Percentiles rank a stretch among this genome's conserved stretches.
phyloP scores from a whole-genome alignment of 2,329 filamentous ascomycete species.

The Aspergillus fijiensis region DNA sequence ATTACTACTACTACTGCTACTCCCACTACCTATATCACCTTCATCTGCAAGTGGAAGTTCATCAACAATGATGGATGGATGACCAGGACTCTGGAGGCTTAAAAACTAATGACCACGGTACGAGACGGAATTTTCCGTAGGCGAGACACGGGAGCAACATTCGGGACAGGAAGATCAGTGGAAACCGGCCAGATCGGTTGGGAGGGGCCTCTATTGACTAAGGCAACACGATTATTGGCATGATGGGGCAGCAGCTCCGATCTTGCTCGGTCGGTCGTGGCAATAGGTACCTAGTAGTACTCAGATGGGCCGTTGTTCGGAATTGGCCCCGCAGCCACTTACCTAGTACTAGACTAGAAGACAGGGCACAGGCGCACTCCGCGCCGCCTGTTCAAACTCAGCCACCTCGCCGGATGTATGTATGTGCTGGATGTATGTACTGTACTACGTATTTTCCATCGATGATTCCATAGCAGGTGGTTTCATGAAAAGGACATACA shows the following conservation, averaged over 20 bases:
- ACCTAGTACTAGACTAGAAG: too few species aligned
- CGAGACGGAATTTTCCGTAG: slow-evolving; percentile 19
- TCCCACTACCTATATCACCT: too few species aligned
- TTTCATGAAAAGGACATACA: too few species aligned
- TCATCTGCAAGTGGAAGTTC: too few species aligned
- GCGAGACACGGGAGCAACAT: slow-evolving; percentile 21
- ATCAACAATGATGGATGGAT: too few species aligned
- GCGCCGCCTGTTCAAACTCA: neutral
- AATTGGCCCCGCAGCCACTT: slow-evolving; percentile 1
- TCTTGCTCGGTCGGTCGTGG: slow-evolving; percentile 15
- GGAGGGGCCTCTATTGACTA: slow-evolving; percentile 11
- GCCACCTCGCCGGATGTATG: neutral
- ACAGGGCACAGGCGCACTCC: neutral
- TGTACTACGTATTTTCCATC: neutral
- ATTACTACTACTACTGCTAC: neutral
- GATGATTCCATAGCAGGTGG: neutral
- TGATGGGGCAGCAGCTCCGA: slow-evolving; percentile 9
- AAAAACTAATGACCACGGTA: slow-evolving; percentile 17
- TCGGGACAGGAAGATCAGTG: slow-evolving; percentile 27
- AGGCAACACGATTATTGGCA: slow-evolving; percentile 12
- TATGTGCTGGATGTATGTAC: too few species aligned
- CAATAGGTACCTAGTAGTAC: slow-evolving; percentile 8
- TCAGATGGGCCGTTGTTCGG: neutral
- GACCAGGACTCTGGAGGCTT: neutral
- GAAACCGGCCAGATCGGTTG: slow-evolving; percentile 24